phyloP scores from a whole-genome alignment of 768 basidiomycete species.

The Boletus tylopilopsis region DNA sequence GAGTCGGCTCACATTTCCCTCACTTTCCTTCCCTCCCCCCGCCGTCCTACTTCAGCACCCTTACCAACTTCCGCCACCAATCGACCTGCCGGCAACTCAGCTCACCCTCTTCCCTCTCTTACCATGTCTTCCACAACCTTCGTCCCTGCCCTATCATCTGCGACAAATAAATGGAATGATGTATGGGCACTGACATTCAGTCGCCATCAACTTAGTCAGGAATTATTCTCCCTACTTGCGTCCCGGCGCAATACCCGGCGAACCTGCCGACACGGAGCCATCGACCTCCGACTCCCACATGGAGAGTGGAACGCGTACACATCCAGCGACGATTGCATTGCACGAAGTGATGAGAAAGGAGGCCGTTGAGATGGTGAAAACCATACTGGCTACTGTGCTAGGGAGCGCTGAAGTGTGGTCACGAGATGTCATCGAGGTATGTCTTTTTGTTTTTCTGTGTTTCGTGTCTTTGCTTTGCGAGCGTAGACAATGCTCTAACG shows the following conservation, averaged over 20 bases:
- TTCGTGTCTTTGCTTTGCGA: not conserved
- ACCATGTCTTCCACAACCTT: constrained; percentile 20
- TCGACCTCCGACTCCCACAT: constrained; percentile 40
- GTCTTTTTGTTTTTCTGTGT: constrained; percentile 4
- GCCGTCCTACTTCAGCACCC: constrained; percentile 20
- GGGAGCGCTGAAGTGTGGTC: constrained; percentile 49
- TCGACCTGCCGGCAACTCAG: constrained; percentile 22
- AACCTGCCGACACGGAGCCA: constrained; percentile 1
- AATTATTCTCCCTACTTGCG: constrained; percentile 88
- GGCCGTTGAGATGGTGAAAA: constrained; percentile 73
- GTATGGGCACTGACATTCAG: constrained; percentile 69
- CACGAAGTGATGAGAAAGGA: constrained; percentile 57
- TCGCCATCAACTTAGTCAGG: constrained; percentile 84
- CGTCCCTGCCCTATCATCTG: constrained; percentile 31
- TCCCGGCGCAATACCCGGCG: constrained; percentile 18
- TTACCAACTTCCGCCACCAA: constrained; percentile 26
- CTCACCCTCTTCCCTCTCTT: constrained; percentile 28
- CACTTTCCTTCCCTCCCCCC: constrained; percentile 16
- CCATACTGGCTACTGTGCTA: constrained; percentile 35
- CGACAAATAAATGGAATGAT: constrained; percentile 21
- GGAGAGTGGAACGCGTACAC: constrained; percentile 38
- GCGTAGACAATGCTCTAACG: constrained; percentile 15
- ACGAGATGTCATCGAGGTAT: constrained; percentile 46
- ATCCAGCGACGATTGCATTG: constrained; percentile 70
- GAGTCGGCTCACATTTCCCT: constrained; percentile 39